Evolutionary conservation across 2,329 filamentous ascomycete species (phyloP), one percentile per base, ranked within the genome.

Genomic region (Aspergillus sp.): DNA sequence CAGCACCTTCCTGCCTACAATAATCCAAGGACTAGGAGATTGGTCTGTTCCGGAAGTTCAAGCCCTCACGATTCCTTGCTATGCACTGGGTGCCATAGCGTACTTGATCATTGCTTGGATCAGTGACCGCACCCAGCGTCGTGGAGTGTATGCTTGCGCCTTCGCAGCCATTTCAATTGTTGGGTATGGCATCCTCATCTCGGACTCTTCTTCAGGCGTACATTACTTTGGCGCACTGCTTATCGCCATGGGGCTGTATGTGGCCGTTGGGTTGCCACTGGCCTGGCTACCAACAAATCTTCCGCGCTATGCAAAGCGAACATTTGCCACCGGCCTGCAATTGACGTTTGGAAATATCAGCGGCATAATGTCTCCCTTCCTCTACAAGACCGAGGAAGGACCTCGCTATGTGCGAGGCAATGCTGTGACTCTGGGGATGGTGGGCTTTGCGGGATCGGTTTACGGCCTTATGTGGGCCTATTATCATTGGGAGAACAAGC

Each of bases 151-250:
- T 62, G 82, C 82, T 22, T 81, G 89, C 30, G 69, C 84, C 11
- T 88, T 90, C 63, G 85, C 83, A 7, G 63, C 77, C 1, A 75
- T 91, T 37, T 87, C 85, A 39, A 83, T 90, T 15, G 68, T 89
- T 2, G 89, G 89, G 0, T 91, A 92, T 57, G 87, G 80, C 0
- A 78, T 92, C 33, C 69, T 92, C 57, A 80, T 92, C 44, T 83
- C 86, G 1, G 77, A 86, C 48, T 77, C 80, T 2, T 73, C 83
- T 1, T 78, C 83, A 0, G 85, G 84, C 0, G 88, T 86, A 6
- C 87, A 89, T 63, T 93, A 91, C 66, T 89, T 90, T 62, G 89
- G 85, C 2, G 91, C 89, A 60, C 89, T 92, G 70, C 75, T 93
- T n/a, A 84, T 92, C 0, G 89, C 89, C 0, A 81, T 86, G 59